Percentiles rank a stretch among this genome's conserved stretches.
Conservation (phyloP, 306 rosid genomes). For the Lupinus albus region DNA sequence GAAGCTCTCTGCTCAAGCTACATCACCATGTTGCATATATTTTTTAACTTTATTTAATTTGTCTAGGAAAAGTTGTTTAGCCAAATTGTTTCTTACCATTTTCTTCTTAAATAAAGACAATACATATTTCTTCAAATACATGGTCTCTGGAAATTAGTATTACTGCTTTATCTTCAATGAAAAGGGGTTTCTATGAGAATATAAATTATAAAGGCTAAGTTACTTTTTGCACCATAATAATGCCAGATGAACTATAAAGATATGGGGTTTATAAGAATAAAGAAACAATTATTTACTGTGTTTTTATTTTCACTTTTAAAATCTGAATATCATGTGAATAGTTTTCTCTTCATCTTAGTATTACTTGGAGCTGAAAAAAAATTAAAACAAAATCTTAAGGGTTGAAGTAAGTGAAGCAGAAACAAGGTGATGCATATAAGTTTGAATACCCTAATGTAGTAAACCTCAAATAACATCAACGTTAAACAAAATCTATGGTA, state of each 20-base stretch:
- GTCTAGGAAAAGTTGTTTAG: neutral
- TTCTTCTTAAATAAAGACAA: neutral
- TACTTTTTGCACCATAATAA: constrained; percentile 27
- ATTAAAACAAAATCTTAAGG: constrained; percentile 5
- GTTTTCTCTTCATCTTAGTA: constrained; percentile 1
- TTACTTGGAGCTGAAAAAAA: constrained; percentile 1
- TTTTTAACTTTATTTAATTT: neutral
- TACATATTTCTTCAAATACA: constrained; percentile 22
- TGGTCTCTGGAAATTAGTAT: neutral
- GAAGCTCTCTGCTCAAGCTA: constrained; percentile 29
- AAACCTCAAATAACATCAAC: constrained; percentile 10
- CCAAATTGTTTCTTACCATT: constrained; percentile 8
- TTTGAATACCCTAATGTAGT: constrained; percentile 14
- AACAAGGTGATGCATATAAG: constrained; percentile 3
- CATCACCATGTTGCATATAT: neutral
- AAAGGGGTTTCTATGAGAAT: neutral
- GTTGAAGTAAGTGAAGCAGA: constrained; percentile 31
- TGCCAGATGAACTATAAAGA: constrained; percentile 20
- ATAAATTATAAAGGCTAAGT: constrained; percentile 16
- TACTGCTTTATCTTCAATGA: neutral
- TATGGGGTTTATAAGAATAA: neutral
- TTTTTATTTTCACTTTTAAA: neutral
- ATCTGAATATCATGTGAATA: constrained; percentile 7
- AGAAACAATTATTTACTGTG: constrained; percentile 1
- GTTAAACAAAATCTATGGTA: too few relatives aligned